Evolutionary conservation across 345 rosid genomes (phyloP).

Genomic region (Cardamine chenopodiifolia): DNA sequence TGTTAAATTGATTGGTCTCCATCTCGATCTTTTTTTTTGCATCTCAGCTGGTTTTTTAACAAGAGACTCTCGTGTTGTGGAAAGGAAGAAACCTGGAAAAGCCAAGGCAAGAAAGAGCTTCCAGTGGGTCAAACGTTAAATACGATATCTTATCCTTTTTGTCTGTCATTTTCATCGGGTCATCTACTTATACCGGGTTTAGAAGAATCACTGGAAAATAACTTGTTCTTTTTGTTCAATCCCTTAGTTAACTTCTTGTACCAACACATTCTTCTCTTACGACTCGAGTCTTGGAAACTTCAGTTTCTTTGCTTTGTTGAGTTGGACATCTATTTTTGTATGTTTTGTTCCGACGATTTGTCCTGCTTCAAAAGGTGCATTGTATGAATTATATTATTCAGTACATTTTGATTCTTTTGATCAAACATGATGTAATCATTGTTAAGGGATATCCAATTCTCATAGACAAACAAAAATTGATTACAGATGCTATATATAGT

Average conservation of each 20-base stretch:
- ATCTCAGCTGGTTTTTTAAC: constrained; percentile 82
- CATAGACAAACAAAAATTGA: not conserved
- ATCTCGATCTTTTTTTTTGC: not conserved
- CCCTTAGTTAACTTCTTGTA: constrained; percentile 22
- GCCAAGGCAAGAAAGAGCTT: constrained; percentile 99
- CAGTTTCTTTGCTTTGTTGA: constrained; percentile 19
- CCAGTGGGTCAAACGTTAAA: constrained; percentile 98
- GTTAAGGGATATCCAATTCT: not conserved
- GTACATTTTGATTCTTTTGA: not conserved
- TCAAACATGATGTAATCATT: too few relatives aligned
- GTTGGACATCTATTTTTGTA: constrained; percentile 35
- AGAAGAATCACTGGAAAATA: constrained; percentile 31
- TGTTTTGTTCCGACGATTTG: constrained; percentile 20
- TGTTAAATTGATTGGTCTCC: constrained; percentile 11
- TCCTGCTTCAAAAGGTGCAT: constrained; percentile 13
- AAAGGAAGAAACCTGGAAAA: constrained; percentile 96
- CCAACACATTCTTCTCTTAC: constrained; percentile 27
- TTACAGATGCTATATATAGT: not conserved
- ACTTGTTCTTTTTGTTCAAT: constrained; percentile 25
- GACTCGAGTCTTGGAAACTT: constrained; percentile 22
- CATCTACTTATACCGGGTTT: constrained; percentile 28
- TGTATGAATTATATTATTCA: not conserved
- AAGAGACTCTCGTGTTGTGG: constrained; percentile 92
- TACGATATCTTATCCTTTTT: constrained; percentile 16
- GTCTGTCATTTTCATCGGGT: constrained; percentile 8